Percentiles rank a stretch among this genome's conserved stretches.
Evolutionary conservation across 192 early-diverging fungal species (phyloP).

Genomic region (Backusella parvicylindrica): DNA sequence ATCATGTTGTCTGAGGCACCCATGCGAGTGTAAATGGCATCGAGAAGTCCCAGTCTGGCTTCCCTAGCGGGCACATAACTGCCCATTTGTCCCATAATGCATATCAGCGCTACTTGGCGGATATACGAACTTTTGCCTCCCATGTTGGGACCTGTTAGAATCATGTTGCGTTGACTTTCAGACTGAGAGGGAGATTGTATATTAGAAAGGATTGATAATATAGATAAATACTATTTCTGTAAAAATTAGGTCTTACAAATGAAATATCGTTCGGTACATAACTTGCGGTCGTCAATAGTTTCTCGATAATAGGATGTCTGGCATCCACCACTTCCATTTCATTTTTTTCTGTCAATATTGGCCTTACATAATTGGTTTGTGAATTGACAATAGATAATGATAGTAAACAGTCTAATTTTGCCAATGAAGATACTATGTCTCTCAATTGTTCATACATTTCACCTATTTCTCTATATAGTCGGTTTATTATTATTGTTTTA

Average conservation of each 20-base stretch:
- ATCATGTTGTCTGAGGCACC: conserved; percentile 70
- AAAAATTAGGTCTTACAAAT: too few species aligned
- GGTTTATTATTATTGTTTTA: neutral
- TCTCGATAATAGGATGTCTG: conserved; percentile 74
- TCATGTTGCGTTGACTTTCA: conserved; percentile 31
- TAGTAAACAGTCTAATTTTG: conserved; percentile 64
- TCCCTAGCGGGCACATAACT: conserved; percentile 65
- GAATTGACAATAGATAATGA: conserved; percentile 53
- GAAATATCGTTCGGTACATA: conserved; percentile 66
- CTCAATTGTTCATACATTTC: conserved; percentile 57
- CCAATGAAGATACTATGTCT: conserved; percentile 51
- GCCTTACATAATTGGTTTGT: conserved; percentile 57
- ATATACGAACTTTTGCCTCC: conserved; percentile 72
- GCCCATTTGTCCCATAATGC: conserved; percentile 72
- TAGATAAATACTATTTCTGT: too few species aligned
- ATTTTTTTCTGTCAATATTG: conserved; percentile 44
- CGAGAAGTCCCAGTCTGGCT: conserved; percentile 64
- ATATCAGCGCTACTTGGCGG: conserved; percentile 54
- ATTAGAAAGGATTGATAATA: too few species aligned
- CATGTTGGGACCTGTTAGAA: conserved; percentile 77
- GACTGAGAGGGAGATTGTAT: neutral
- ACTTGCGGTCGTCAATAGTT: conserved; percentile 27
- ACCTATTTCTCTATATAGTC: conserved; percentile 48
- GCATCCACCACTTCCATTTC: conserved; percentile 54
- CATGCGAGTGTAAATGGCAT: conserved; percentile 71